Percentiles rank a stretch among this genome's conserved stretches.
Evolutionary conservation across 169 alveolate genomes (phyloP).

Genomic region (Theileria parva): DNA sequence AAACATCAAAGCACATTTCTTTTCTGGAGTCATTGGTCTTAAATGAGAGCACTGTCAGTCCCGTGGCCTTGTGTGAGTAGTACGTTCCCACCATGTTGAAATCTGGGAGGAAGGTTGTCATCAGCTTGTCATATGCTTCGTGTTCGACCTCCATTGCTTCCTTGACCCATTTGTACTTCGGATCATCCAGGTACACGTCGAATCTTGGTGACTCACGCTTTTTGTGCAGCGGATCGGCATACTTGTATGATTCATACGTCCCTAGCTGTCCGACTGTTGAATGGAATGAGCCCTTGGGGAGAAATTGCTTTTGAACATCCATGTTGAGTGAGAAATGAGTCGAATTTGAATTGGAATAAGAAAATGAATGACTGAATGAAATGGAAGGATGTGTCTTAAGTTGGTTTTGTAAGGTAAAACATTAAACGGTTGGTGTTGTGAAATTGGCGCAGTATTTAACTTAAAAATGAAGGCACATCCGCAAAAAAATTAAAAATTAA

Average conservation of each 20-base stretch:
- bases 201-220: neutral
- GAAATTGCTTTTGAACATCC: neutral
- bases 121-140: conserved; percentile 34
- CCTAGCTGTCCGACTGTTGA: neutral
- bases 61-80: conserved; percentile 49
- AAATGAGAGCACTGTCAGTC: conserved; percentile 51
- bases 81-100: conserved; percentile 31
- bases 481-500: neutral
- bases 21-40: conserved; percentile 38
- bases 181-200: neutral
- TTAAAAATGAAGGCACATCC: neutral
- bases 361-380: neutral
- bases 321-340: neutral
- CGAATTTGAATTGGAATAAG: neutral
- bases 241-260: neutral
- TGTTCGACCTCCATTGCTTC: conserved; percentile 56
- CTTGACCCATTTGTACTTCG: conserved; percentile 43
- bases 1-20: conserved; percentile 59
- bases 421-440: neutral
- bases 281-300: neutral
- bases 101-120: conserved; percentile 32
- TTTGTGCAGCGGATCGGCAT: neutral
- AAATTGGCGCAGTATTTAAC: neutral
- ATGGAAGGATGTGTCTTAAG: neutral
- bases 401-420: neutral